Conservation (phyloP, 164 flowering plant genomes). For the Liriodendron chinense region DNA sequence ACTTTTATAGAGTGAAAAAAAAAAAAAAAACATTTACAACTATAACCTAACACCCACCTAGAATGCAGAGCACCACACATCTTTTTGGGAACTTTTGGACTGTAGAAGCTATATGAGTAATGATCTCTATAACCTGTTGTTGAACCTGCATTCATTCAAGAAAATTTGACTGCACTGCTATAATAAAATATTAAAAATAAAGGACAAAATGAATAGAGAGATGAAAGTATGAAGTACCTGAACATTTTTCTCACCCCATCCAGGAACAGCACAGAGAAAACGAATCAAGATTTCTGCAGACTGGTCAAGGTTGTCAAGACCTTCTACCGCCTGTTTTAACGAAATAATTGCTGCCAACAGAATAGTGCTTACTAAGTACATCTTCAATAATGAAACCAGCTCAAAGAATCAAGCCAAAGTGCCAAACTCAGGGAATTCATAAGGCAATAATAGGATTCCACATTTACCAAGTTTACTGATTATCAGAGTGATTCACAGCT, state of each 20-base stretch:
- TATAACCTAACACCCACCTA: slow-evolving; percentile 36
- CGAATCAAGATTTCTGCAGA: slow-evolving; percentile 83
- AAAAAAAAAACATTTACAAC: background rate
- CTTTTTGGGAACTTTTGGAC: slow-evolving; percentile 75
- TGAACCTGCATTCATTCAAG: slow-evolving; percentile 69
- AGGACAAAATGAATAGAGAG: background rate
- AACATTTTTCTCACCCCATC: slow-evolving; percentile 98
- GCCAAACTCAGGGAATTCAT: background rate
- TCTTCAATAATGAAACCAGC: background rate
- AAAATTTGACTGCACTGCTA: background rate
- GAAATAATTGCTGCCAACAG: slow-evolving; percentile 68
- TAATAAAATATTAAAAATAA: background rate
- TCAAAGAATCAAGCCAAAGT: background rate
- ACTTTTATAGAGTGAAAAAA: background rate
- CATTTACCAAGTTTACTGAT: background rate
- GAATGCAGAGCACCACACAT: slow-evolving; percentile 90
- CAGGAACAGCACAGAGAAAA: slow-evolving; percentile 84
- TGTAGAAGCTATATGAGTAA: slow-evolving; percentile 67
- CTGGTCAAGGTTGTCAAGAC: slow-evolving; percentile 51
- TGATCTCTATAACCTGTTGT: slow-evolving; percentile 87
- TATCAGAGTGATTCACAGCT: no score
- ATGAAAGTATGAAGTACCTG: slow-evolving; percentile 51
- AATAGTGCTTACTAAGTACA: slow-evolving; percentile 2
- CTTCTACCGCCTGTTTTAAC: slow-evolving; percentile 76
- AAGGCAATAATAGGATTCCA: background rate